phyloP scores from a whole-genome alignment of 495 filamentous ascomycete species.

The Sporormia fimetaria region DNA sequence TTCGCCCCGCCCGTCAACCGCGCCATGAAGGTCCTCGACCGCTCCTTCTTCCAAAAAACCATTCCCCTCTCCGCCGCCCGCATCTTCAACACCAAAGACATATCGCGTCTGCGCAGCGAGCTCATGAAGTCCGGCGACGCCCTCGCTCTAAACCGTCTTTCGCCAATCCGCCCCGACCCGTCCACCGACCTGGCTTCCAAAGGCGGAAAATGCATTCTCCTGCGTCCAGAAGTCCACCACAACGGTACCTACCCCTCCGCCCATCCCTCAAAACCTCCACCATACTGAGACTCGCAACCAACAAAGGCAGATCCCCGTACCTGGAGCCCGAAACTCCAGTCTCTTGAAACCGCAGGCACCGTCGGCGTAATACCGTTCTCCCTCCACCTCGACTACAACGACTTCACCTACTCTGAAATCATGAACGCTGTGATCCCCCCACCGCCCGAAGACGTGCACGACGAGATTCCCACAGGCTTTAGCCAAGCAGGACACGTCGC shows the following conservation, averaged over 20 bases:
- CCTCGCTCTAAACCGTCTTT: slow-evolving; percentile 49
- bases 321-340: slow-evolving; percentile 57
- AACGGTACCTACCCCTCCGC: slow-evolving; percentile 43
- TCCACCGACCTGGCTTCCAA: slow-evolving; percentile 37
- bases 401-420: slow-evolving; percentile 80
- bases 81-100: slow-evolving; percentile 58
- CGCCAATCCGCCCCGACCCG: slow-evolving; percentile 41
- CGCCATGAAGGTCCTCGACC: slow-evolving; percentile 66
- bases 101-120: slow-evolving; percentile 51
- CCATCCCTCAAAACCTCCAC: not conserved
- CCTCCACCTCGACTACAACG: slow-evolving; percentile 65
- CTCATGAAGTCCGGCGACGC: slow-evolving; percentile 49
- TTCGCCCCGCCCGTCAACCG: slow-evolving; percentile 78
- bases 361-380: slow-evolving; percentile 61
- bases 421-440: slow-evolving; percentile 54
- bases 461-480: slow-evolving; percentile 78
- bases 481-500: slow-evolving; percentile 82
- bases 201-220: slow-evolving; percentile 59
- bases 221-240: slow-evolving; percentile 55
- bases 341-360: slow-evolving; percentile 53
- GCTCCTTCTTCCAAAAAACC: slow-evolving; percentile 66
- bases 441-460: slow-evolving; percentile 41
- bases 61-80: slow-evolving; percentile 68
- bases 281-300: no score
- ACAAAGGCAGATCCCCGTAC: slow-evolving; percentile 53